Evolutionary conservation across 2,329 filamentous ascomycete species (phyloP), one percentile per base, ranked within the genome.

Genomic region (Fusarium piperis): DNA sequence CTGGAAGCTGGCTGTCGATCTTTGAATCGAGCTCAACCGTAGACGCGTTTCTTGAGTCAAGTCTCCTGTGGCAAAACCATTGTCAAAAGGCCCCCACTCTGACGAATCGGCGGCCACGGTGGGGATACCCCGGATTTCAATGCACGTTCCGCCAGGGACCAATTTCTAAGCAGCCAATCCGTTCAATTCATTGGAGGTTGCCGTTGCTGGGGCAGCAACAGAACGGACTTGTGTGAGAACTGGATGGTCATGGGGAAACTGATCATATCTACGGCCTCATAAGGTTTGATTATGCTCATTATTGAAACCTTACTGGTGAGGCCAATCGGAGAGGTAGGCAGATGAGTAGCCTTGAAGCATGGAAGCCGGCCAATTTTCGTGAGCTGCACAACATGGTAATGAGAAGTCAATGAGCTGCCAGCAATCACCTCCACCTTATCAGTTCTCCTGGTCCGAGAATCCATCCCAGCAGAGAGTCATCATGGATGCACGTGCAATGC

Each of bases 101-200:
- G 23, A 28, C 46, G 32, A 63, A 67, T 61, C 26, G 53, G 62
- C 35, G 23, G 32, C 51, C 32, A 28, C 15, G 33, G 70, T 65
- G 67, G 64, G 33, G 44, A 52, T 62, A 68, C 67, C 68, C 67
- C 67, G 36, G 68, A 71, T 65, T 71, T 71, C 16, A 13, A 26
- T 26, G 38, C 39, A 58, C 60, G 55, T 48, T 59, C 28, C 36
- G 58, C 44, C 26, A 53, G 36, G 36, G 30, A 48, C 23, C 52
- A 39, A 59, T 65, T 53, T 65, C 32, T 48, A 48, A 53, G 18
- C 33, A 59, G 46, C 11, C 26, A 51, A 51, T 51, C 26, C 26
- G 46, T 51, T 30, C 26, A 51, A 13, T 51, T 26, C 18, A 51
- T 51, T 51, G 46, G 46, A 51, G 46, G 46, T 5, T 48, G 28